Conservation (phyloP, 805 yeast genomes). For the Myxozyma mucilagina region DNA sequence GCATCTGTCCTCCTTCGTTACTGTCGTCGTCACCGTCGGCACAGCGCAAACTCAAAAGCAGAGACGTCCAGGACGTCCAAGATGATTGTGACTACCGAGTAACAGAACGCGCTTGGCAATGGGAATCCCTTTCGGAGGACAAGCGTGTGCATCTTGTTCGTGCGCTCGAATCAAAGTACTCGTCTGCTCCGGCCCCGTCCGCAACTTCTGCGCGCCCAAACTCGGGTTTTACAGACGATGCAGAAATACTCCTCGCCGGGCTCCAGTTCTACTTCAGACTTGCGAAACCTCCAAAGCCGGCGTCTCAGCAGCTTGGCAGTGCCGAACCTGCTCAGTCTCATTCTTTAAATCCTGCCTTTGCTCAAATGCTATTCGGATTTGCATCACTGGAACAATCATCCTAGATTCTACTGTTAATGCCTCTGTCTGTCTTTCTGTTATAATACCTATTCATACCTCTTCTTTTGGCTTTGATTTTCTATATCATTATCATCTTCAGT, state of each 20-base stretch:
- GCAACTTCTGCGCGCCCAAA: too few species aligned
- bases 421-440: not conserved
- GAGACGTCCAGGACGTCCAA: constrained; percentile 1
- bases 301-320: not conserved
- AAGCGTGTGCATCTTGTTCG: not conserved
- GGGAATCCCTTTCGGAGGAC: constrained; percentile 2
- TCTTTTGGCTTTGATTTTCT: not conserved
- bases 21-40: not conserved
- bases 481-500: constrained; percentile 1
- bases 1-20: not conserved
- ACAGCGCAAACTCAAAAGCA: not conserved
- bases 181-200: too few species aligned
- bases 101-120: constrained; percentile 10
- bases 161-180: not conserved
- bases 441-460: too few species aligned
- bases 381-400: not conserved
- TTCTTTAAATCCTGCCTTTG: not conserved
- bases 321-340: not conserved
- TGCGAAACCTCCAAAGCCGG: not conserved
- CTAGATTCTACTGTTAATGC: not conserved
- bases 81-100: constrained; percentile 1
- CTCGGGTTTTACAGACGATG: not conserved
- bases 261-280: constrained; percentile 3
- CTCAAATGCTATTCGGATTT: too few species aligned
- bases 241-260: constrained; percentile 1